Conservation (phyloP, 805 yeast species). For the Nakazawaea anatomiae region DNA sequence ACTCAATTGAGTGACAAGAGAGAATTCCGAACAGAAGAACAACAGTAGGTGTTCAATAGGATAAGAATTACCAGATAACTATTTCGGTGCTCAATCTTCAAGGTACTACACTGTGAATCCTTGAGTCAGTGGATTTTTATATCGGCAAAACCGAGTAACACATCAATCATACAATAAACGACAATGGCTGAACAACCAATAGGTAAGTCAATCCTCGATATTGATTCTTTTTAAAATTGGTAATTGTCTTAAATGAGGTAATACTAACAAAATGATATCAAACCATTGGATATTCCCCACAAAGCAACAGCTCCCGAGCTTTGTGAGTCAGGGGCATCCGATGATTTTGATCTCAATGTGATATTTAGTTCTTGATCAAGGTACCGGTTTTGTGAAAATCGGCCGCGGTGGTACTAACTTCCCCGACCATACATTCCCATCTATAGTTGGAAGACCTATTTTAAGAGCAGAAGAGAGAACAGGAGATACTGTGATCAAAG, state of each 20-base stretch:
- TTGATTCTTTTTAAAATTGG: background rate
- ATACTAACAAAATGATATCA: background rate
- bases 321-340: background rate
- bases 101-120: too few relatives aligned
- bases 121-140: too few relatives aligned
- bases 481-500: constrained; percentile 75
- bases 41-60: too few relatives aligned
- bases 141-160: too few relatives aligned
- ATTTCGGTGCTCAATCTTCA: too few relatives aligned
- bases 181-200: constrained; percentile 14
- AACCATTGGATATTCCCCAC: background rate
- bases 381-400: constrained; percentile 96
- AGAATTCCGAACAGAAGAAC: background rate
- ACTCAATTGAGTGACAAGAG: background rate
- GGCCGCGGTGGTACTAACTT: constrained; percentile 96
- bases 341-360: background rate
- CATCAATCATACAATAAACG: background rate
- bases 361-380: constrained; percentile 86
- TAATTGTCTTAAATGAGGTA: too few relatives aligned
- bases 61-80: too few relatives aligned
- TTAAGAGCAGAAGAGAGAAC: constrained; percentile 92
- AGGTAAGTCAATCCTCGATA: constrained; percentile 6
- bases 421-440: constrained; percentile 96
- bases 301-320: background rate
- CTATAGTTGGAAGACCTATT: constrained; percentile 96